These are phyloP conservation scores for Petunia secreta DNA, from an alignment of 257 asterid genomes.

Conservation along the genomic window DNA sequence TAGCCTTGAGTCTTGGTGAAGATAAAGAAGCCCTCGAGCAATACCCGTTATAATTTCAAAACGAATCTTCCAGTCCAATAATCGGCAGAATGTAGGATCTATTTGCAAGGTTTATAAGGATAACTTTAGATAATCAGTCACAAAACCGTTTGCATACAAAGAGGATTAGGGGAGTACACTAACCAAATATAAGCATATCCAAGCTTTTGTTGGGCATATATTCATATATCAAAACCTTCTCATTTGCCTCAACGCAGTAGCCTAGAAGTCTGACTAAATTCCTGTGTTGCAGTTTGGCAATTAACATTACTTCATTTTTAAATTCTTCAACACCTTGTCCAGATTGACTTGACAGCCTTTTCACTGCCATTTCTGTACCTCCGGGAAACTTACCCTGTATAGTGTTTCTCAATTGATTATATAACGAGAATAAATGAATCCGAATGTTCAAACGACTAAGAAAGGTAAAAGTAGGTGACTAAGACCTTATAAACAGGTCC, in stretches of 20 bases:
- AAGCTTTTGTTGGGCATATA: conserved; percentile 55
- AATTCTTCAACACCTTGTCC: conserved; percentile 52
- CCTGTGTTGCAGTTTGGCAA: conserved; percentile 54
- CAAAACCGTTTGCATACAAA: neutral
- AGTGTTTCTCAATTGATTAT: neutral
- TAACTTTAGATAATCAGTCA: neutral
- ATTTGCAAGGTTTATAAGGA: neutral
- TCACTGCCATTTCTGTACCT: conserved; percentile 49
- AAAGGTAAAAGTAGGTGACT: neutral
- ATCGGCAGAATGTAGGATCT: neutral
- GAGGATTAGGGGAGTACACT: conserved; percentile 1
- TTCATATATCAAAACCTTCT: conserved; percentile 48
- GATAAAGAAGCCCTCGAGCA: conserved; percentile 32
- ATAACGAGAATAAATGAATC: neutral
- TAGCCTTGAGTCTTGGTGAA: conserved; percentile 33
- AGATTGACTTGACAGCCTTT: conserved; percentile 45
- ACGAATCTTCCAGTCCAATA: conserved; percentile 25
- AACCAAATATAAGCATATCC: conserved; percentile 50
- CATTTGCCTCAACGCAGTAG: conserved; percentile 43
- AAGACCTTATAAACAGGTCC: conserved; percentile 67
- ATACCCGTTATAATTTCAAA: conserved; percentile 24
- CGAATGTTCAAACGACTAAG: neutral
- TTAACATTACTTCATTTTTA: conserved; percentile 45
- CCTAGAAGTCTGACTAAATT: conserved; percentile 55
- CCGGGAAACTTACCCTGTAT: conserved; percentile 46